phyloP scores from a whole-genome alignment of 2,329 filamentous ascomycete genomes.

The Plenodomus tracheiphilus region DNA sequence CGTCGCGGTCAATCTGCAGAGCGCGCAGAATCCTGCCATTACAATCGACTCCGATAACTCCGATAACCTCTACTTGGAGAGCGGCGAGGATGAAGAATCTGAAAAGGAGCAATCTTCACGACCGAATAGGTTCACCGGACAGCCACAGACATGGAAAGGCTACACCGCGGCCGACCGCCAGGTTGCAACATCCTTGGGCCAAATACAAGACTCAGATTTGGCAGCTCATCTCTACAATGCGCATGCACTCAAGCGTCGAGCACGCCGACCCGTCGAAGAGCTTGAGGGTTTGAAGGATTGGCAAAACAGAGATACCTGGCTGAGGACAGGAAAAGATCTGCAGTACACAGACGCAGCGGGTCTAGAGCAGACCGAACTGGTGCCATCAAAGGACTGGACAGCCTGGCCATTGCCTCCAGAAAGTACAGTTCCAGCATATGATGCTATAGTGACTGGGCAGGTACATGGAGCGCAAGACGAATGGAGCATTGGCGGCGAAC shows the following conservation, averaged over 20 bases:
- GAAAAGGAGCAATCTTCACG: slow-evolving; percentile 19
- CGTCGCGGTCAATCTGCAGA: slow-evolving; percentile 7
- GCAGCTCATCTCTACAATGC: slow-evolving; percentile 78
- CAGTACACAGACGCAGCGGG: slow-evolving; percentile 29
- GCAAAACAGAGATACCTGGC: slow-evolving; percentile 49
- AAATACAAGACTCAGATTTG: slow-evolving; percentile 67
- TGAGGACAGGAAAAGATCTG: slow-evolving; percentile 36
- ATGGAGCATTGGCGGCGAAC: slow-evolving; percentile 55
- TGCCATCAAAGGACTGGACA: slow-evolving; percentile 68
- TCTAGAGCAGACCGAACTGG: slow-evolving; percentile 41
- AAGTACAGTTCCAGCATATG: slow-evolving; percentile 62
- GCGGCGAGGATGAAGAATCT: slow-evolving; percentile 13
- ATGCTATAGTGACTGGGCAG: slow-evolving; percentile 39
- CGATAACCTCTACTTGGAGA: slow-evolving; percentile 8
- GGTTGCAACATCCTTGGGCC: slow-evolving; percentile 65
- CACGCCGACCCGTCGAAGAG: slow-evolving; percentile 19
- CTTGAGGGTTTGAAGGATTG: slow-evolving; percentile 29
- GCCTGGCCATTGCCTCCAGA: slow-evolving; percentile 76
- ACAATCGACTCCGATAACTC: not conserved
- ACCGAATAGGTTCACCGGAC: slow-evolving; percentile 74
- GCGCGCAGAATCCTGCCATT: slow-evolving; percentile 10
- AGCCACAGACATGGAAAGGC: slow-evolving; percentile 66
- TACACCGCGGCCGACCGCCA: slow-evolving; percentile 66
- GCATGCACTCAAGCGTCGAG: slow-evolving; percentile 66
- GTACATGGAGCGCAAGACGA: slow-evolving; percentile 52